A percentile compares a stretch with the other conserved stretches of the same genome.
Evolutionary conservation across 371 early-diverging fungal species (phyloP).

Genomic region (Smittium culicis): DNA sequence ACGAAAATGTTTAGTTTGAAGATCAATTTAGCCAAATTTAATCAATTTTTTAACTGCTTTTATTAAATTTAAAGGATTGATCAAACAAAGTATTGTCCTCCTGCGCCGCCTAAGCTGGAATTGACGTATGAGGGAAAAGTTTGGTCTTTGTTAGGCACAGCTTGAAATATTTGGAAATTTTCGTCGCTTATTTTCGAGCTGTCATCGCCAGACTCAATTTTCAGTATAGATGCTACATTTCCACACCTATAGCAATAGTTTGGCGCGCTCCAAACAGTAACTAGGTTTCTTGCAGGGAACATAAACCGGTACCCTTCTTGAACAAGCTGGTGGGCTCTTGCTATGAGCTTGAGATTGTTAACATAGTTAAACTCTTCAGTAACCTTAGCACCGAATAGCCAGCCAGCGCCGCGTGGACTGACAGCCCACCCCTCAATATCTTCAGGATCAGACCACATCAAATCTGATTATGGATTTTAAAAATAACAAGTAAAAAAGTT

Average conservation of each 20-base stretch:
- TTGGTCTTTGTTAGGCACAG: slow-evolving; percentile 79
- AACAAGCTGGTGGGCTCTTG: slow-evolving; percentile 75
- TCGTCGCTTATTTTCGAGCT: slow-evolving; percentile 58
- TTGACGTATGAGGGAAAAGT: slow-evolving; percentile 25
- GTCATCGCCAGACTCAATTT: slow-evolving; percentile 65
- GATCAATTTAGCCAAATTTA: too few species aligned
- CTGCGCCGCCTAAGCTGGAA: slow-evolving; percentile 24
- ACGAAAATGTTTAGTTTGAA: too few species aligned
- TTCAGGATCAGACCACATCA: slow-evolving; percentile 99
- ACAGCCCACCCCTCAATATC: slow-evolving; percentile 94
- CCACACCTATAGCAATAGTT: slow-evolving; percentile 99
- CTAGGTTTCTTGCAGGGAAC: slow-evolving; percentile 85
- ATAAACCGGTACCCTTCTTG: slow-evolving; percentile 95
- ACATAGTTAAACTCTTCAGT: slow-evolving; percentile 95
- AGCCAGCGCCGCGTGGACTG: slow-evolving; percentile 96
- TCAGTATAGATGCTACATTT: slow-evolving; percentile 97
- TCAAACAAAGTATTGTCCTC: slow-evolving; percentile 28
- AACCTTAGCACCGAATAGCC: slow-evolving; percentile 95
- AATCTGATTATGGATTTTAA: slow-evolving; percentile 27
- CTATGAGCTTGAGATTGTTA: slow-evolving; percentile 81
- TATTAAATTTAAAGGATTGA: background rate
- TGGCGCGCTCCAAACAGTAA: slow-evolving; percentile 99
- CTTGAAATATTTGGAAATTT: slow-evolving; percentile 87
- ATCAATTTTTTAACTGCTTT: background rate
- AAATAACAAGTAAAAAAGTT: background rate